Percentiles rank a stretch among this genome's conserved stretches.
Conservation (phyloP, 305 asterid species). For the Solanum hybrid region DNA sequence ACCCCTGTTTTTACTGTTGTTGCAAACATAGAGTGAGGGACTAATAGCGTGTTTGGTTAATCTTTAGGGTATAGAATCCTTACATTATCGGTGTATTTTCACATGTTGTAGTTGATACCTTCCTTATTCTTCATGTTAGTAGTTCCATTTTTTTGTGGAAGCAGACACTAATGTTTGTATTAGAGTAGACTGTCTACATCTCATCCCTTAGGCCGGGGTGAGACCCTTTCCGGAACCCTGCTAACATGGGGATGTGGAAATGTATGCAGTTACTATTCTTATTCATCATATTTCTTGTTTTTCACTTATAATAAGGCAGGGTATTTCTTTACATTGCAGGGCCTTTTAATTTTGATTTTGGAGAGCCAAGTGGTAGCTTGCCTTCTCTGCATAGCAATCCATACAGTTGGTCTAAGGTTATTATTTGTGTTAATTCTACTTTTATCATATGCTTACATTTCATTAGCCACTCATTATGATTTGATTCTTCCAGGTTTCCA, state of each 20-base stretch:
- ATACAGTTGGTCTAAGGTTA: slow-evolving; percentile 93
- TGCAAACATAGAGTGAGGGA: not conserved
- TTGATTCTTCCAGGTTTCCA: slow-evolving; percentile 50
- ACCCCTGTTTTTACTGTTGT: not conserved
- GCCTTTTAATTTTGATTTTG: slow-evolving; percentile 78
- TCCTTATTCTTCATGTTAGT: not conserved
- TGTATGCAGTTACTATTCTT: not conserved
- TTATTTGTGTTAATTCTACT: slow-evolving; percentile 2
- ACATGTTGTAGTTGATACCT: not conserved
- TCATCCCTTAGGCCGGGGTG: not conserved
- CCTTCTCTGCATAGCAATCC: slow-evolving; percentile 79
- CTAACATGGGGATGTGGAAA: not conserved
- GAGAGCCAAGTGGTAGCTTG: slow-evolving; percentile 43
- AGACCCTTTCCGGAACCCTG: not conserved
- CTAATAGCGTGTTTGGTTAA: not conserved
- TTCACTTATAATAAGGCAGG: not conserved
- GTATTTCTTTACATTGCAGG: slow-evolving; percentile 34
- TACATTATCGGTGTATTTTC: not conserved
- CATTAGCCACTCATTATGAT: not conserved
- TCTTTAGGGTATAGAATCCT: too few species aligned
- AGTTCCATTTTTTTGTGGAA: not conserved
- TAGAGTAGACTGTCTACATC: not conserved
- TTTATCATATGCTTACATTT: not conserved
- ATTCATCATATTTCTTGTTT: not conserved
- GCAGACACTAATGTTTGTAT: not conserved